A percentile compares a stretch with the other conserved stretches of the same genome.
phyloP scores from a whole-genome alignment of 2,329 filamentous ascomycete species.

The Peltaster fructicola region DNA sequence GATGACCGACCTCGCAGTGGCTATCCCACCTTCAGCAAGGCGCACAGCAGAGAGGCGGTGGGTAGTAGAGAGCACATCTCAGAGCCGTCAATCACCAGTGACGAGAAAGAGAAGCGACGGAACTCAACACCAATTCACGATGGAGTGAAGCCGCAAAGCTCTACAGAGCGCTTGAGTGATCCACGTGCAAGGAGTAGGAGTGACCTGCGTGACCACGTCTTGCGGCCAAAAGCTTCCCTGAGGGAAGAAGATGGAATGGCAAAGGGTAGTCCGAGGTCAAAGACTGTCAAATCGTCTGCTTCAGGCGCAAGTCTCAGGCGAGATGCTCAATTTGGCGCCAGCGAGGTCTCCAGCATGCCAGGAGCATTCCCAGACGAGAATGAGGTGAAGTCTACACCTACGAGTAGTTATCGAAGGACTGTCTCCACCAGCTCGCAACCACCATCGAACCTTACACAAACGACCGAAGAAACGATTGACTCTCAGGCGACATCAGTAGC shows the following conservation, averaged over 20 bases:
- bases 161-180: slow-evolving; percentile 28
- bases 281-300: slow-evolving; percentile 21
- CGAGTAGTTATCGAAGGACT: slow-evolving; percentile 19
- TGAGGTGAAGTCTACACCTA: slow-evolving; percentile 21
- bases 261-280: too few relatives aligned
- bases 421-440: slow-evolving; percentile 19
- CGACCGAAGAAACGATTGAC: slow-evolving; percentile 21
- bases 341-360: slow-evolving; percentile 25
- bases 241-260: slow-evolving; percentile 22
- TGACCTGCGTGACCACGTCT: slow-evolving; percentile 24
- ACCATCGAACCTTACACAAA: slow-evolving; percentile 23
- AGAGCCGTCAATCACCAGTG: slow-evolving; percentile 25
- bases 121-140: slow-evolving; percentile 13
- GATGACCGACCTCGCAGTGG: slow-evolving; percentile 33
- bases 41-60: slow-evolving; percentile 76
- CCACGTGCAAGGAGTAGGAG: slow-evolving; percentile 27
- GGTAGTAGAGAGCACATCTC: slow-evolving; percentile 34
- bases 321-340: slow-evolving; percentile 20
- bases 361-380: slow-evolving; percentile 16
- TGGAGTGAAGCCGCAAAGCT: slow-evolving; percentile 27
- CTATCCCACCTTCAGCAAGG: slow-evolving; percentile 75
- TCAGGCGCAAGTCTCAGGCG: slow-evolving; percentile 27
- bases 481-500: slow-evolving; percentile 29
- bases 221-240: slow-evolving; percentile 20
- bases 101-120: slow-evolving; percentile 12